Evolutionary conservation across 805 yeast species (phyloP).

Genomic region (Candida rishiriensis): DNA sequence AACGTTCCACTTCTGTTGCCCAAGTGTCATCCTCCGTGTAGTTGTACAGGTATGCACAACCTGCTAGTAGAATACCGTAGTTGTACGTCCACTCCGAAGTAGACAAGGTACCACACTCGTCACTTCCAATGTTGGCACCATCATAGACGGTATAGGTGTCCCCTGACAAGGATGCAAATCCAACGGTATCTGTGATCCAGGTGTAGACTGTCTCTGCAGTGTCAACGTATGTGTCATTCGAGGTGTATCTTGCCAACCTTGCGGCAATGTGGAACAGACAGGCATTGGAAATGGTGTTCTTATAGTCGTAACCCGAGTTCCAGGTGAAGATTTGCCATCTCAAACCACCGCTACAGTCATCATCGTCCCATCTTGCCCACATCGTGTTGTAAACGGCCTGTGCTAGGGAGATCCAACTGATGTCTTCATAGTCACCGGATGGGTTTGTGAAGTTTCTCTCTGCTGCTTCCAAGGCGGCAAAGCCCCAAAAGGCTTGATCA

Average conservation of each 20-base stretch:
- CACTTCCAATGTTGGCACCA: constrained; percentile 47
- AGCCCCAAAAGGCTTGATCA: constrained; percentile 93
- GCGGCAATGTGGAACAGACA: constrained; percentile 78
- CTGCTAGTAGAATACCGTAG: constrained; percentile 63
- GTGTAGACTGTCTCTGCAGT: constrained; percentile 71
- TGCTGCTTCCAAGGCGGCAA: constrained; percentile 79
- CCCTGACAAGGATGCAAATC: constrained; percentile 22
- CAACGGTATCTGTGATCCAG: constrained; percentile 42
- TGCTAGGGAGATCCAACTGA: constrained; percentile 64
- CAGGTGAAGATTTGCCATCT: constrained; percentile 91
- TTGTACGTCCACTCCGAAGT: constrained; percentile 62
- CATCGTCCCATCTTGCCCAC: constrained; percentile 72
- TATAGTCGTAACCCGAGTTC: constrained; percentile 85
- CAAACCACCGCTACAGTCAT: constrained; percentile 66
- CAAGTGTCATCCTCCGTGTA: constrained; percentile 46
- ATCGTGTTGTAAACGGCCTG: constrained; percentile 87
- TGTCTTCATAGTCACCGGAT: constrained; percentile 30
- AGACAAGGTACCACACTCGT: constrained; percentile 47
- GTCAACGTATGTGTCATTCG: constrained; percentile 65
- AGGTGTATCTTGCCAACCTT: constrained; percentile 74
- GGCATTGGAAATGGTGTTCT: constrained; percentile 85
- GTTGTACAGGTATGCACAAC: constrained; percentile 66
- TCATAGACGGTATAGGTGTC: constrained; percentile 42
- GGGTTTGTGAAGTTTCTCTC: constrained; percentile 81
- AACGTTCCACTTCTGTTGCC: constrained; percentile 35